Base-by-base conservation (phyloP, 2,329 filamentous ascomycete genomes). In the Penicillium sp. region DNA sequence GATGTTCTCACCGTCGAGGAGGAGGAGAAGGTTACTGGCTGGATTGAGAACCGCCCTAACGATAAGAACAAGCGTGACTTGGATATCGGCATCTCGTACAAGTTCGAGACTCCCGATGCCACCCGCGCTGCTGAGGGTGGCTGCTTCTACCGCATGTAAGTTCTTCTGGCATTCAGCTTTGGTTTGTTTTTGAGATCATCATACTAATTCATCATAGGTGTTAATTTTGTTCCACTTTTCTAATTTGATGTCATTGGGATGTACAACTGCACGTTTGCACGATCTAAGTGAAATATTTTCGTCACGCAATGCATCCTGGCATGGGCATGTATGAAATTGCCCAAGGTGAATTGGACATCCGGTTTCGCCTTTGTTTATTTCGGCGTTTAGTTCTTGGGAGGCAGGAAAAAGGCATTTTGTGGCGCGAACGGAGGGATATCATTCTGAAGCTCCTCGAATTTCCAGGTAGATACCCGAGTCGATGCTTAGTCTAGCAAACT, bases 31-130 rank as follows among this genome's bases (percentile, higher is more conserved):
- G 83, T 99, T 59, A 78, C 81, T 59, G 90, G 91, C 70, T 81
- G 83, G 33, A 80, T 99, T 41, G 83, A 86, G 63, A 95, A 93
- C 80, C 89, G 87, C 78, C 94, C 94, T 53, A 99, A 96, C 75
- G 84, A 89, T 63, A 93, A 94, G 85, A 97, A 99, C 82, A 88
- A 89, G 75, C 89, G 94, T 65, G 94, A 99, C 75, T 83, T 99
- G 55, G 94, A 99, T 77, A 96, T 99, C 73, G 86, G 84, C 70
- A 85, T 99, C 71, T 82, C 86, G 46, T 97, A 97, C 80, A 83
- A 86, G 71, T 84, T 97, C 52, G 84, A 91, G 70, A 90, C 92
- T 4, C 78, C 86, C 27, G 93, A 97, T 73, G 76, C 79, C 33
- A 89, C 83, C 62, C 86, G 94, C 66, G 78, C 81, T 59, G 85